Evolutionary conservation across 768 basidiomycete species (phyloP).

Genomic region (Lanmaoa pseudosensibilis): DNA sequence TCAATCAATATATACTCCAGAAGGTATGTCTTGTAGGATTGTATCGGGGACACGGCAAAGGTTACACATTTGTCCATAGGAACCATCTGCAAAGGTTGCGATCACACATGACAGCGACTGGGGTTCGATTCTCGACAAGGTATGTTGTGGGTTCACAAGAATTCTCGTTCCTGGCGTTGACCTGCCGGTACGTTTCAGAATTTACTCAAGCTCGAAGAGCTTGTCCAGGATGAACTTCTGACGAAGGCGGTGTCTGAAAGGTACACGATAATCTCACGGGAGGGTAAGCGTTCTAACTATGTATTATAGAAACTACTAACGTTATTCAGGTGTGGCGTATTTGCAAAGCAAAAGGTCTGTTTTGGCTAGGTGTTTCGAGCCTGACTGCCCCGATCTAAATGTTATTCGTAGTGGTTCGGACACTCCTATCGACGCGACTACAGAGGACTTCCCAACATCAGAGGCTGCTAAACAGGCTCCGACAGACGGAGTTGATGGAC

Average conservation of each 20-base stretch:
- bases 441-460: background rate
- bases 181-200: background rate
- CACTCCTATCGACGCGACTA: background rate
- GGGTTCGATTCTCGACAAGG: conserved; percentile 20
- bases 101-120: conserved; percentile 27
- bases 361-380: background rate
- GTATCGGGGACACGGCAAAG: background rate
- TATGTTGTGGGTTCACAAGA: background rate
- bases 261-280: conserved; percentile 5
- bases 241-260: conserved; percentile 11
- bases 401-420: conserved; percentile 2
- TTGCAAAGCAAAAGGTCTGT: conserved; percentile 18
- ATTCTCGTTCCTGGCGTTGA: background rate
- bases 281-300: conserved; percentile 10
- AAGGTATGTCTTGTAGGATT: conserved; percentile 7
- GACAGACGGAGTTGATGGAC: background rate
- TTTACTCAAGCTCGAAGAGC: conserved; percentile 11
- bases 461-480: background rate
- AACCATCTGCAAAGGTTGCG: conserved; percentile 24
- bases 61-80: conserved; percentile 3
- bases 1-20: conserved; percentile 26
- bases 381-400: background rate
- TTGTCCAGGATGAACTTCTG: conserved; percentile 10
- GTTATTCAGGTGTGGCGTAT: conserved; percentile 19
- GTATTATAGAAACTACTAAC: background rate